Base-by-base conservation (phyloP, 192 early-diverging fungal genomes). In the Piromyces finnis region DNA sequence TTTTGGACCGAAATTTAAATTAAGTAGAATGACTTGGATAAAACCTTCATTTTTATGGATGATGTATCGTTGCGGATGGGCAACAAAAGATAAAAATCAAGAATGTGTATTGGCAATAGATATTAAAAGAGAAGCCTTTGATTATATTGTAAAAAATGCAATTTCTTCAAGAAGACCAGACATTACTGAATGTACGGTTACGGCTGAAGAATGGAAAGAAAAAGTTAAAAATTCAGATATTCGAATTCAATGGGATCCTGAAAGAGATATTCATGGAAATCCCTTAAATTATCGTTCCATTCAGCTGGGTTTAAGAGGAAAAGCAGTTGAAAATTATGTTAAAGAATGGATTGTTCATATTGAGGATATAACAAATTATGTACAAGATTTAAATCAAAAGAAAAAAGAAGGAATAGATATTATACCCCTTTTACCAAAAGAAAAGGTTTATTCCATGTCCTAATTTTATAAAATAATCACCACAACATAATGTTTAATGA, bases 1-100 rank as follows among this genome's bases (percentile, higher is more conserved):
- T 51, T 51, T 51, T 51, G 41, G 41, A 37, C 80, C 82, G 17
- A 82, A 81, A 27, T 87, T 86, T 83, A 82, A 81, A 29, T 37
- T 77, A 59, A 82, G 59, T 30, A 83, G 86, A 22, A 87, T 86
- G 85, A 87, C 86, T 12, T 87, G 86, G 86, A 85, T 87, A 78
- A 87, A 87, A 82, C 80, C 86, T 77, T 85, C 82, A 77, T 87
- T 87, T 78, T 78, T 83, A 78, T 87, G 86, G 86, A 87, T 87
- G 86, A 86, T 87, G 83, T 84, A 87, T 77, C 85, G 86, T 77
- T 80, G 81, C 28, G 86, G 84, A 79, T 87, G 86, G 86, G 85
- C 81, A 51, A 82, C 81, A 28, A 87, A 87, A 78, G 78, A 78
- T 28, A 51, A 51, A 51, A 79, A 85, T 77, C 86, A 87, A 80